Percentiles rank a stretch among this genome's conserved stretches.
Conservation (phyloP, 2,329 filamentous ascomycete species). For the Fusarium sulawesiense region DNA sequence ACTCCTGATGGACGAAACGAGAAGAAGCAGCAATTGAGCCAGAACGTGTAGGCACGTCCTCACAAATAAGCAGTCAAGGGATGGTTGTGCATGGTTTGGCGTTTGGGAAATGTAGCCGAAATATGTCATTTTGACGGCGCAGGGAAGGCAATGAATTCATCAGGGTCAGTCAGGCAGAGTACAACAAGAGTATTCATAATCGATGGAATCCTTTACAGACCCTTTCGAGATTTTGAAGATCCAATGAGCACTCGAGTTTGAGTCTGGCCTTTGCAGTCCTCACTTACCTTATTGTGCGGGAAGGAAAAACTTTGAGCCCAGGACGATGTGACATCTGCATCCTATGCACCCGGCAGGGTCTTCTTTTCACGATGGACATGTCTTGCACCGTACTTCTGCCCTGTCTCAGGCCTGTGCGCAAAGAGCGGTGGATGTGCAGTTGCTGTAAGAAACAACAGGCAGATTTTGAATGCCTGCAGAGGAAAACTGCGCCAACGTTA, state of each 20-base stretch:
- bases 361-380: neutral
- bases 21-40: constrained; percentile 63
- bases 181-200: constrained; percentile 27
- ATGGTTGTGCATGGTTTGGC: constrained; percentile 48
- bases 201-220: constrained; percentile 14
- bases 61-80: constrained; percentile 24
- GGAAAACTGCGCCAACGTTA: constrained; percentile 17
- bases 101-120: constrained; percentile 48
- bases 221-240: constrained; percentile 8
- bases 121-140: constrained; percentile 46
- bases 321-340: neutral
- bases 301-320: neutral
- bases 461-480: constrained; percentile 11
- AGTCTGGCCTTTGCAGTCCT: neutral
- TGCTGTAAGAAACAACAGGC: neutral
- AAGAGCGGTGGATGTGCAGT: constrained; percentile 39
- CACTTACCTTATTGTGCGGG: neutral
- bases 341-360: neutral
- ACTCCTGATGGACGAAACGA: constrained; percentile 72
- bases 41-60: constrained; percentile 45
- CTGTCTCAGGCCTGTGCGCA: constrained; percentile 33
- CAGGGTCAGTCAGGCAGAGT: constrained; percentile 23
- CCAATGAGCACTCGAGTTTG: neutral
- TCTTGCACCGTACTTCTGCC: neutral
- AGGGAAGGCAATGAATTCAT: constrained; percentile 44